These are phyloP conservation scores for Fusarium denticulatum DNA, from an alignment of 2,329 filamentous ascomycete genomes.

Conservation along the genomic window DNA sequence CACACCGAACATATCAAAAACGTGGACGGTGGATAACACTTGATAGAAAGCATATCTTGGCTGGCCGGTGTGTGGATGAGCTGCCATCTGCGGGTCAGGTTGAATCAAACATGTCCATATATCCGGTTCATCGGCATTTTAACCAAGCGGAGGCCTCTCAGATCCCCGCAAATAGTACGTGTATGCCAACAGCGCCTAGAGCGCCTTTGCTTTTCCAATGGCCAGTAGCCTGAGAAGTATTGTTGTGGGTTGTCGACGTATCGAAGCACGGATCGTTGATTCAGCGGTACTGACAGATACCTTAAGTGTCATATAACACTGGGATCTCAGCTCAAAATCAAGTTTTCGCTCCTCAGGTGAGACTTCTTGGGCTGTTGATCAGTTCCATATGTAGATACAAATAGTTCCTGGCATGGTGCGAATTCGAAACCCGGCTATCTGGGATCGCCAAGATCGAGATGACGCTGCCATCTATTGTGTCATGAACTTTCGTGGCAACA, in stretches of 20 bases:
- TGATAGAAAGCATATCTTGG: background rate
- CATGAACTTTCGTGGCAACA: background rate
- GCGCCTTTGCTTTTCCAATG: background rate
- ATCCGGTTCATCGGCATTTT: background rate
- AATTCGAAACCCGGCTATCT: background rate
- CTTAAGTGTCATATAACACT: background rate
- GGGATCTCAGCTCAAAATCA: slow-evolving; percentile 8
- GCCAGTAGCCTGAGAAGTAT: background rate
- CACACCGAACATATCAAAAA: background rate
- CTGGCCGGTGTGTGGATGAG: background rate
- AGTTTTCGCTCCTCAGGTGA: background rate
- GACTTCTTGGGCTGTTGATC: background rate
- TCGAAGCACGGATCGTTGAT: background rate
- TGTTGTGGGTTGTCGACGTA: background rate
- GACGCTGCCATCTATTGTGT: background rate
- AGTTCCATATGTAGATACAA: background rate
- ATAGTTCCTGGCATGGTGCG: background rate
- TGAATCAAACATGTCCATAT: background rate
- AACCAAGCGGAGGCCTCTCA: background rate
- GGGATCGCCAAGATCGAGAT: background rate
- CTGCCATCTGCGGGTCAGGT: background rate
- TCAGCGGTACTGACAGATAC: background rate
- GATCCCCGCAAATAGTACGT: background rate
- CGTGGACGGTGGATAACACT: background rate
- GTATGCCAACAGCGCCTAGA: background rate